Base-by-base conservation (phyloP, 306 rosid genomes). In the Medicago arabica region DNA sequence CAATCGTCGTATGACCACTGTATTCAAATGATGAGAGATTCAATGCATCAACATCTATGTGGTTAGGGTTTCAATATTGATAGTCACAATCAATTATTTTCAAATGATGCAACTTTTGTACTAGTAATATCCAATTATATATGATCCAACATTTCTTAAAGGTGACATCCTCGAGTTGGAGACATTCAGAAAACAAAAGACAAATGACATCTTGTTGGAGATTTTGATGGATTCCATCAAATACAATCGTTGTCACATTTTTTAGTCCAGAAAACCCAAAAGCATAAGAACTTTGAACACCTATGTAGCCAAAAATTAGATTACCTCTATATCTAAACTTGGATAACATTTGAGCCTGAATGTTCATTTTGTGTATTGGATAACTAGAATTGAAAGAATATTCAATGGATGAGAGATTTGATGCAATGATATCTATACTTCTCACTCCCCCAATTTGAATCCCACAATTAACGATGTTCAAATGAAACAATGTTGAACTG, bases 361-460 rank as follows among this genome's bases (percentile, higher is more conserved):
- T 38, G 23, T 63, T 36, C 13, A 63, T 17, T 8, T 1, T 38
- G 28, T 17, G 47, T 36, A 9, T 6, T 60, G 9, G 9, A n/a
- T 2, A 5, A 16, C 0, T 6, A 15, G 3, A 1, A 16, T 8
- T 16, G 6, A 10, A 3, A 63, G 25, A 36, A 63, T 63, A 63
- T 36, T 64, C 49, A 9, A 64, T 4, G 5, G 28, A 64, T 38
- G 25, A 16, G 31, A 64, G 49, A 38, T 36, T 38, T 16, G 69
- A 8, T 38, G 49, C 49, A 38, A 34, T n/a, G 28, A 64, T 38
- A 64, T 64, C 28, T n/a, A 64, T 58, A 11, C 5, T 38, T 28
- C 15, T 16, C 67, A 6, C n/a, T 1, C 38, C 2, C 2, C 9
- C 6, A 2, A 0, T 0, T 4, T 1, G 0, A 21, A 1, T 2